Base-by-base conservation (phyloP, 2,329 filamentous ascomycete genomes). In the Pleurostoma richardsiae region DNA sequence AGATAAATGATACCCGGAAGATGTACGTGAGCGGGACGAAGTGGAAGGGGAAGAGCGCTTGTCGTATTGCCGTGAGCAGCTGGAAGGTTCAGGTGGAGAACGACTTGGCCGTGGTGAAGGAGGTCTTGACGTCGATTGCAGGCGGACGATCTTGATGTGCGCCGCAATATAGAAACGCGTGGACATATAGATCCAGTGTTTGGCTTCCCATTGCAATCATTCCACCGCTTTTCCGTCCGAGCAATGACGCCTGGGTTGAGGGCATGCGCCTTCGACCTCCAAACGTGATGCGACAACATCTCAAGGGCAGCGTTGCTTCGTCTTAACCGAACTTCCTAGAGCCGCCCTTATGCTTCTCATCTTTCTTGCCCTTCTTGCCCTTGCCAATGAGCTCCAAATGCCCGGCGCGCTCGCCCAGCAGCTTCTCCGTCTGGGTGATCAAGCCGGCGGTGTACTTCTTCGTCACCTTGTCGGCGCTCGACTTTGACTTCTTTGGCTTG, bases 11-110 rank as follows among this genome's bases (percentile, higher is more conserved):
- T 4, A 84, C 80, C 2, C 77, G 83, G 39, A 80, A 80, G 58
- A 85, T 96, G 58, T 96, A 91, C 59, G 86, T 95, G 4, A 90
- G 87, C 49, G 88, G 88, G 0, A 95, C 89, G 10, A 74, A 68
- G 41, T 96, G 90, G 90, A 72, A 82, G 39, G 87, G 86, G 0
- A 69, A 73, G 47, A 79, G 83, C 47, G 91, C 91, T 6, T 86
- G 84, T 50, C 77, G 92, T n/a, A 80, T 96, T 55, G 91, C 92
- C 0, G 82, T 96, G 39, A 86, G 87, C 38, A 96, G 88, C 59
- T 96, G 90, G 89, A 80, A 80, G 63, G 85, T 88, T 2, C 76
- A 91, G 58, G 74, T 83, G 0, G 73, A 82, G 42, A 74, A 76
- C 49, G 90, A 95, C 60, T 68, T 85, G 49, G 68, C 66, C 26